Base-by-base conservation (phyloP, 441 rosid genomes). In the Gossypium aridum region DNA sequence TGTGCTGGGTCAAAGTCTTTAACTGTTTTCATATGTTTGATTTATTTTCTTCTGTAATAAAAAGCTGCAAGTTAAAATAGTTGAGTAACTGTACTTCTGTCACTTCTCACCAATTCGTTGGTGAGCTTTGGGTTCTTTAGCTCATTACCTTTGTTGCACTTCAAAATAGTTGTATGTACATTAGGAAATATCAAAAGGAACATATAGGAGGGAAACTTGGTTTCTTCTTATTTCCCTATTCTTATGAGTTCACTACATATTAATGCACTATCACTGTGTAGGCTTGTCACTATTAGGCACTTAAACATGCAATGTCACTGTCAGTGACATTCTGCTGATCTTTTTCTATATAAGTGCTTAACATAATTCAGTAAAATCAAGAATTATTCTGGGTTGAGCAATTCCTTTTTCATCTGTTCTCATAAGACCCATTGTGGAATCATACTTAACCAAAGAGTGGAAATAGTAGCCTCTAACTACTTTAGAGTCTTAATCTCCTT, bases 221-320 rank as follows among this genome's bases (percentile, higher is more conserved):
- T 66, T 66, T 20, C 34, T 45, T 43, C 71, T 17, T 64, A 22
- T 66, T 65, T 65, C 8, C 55, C 22, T 20, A 12, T 43, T 53
- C 9, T 4, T 22, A 10, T 65, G 19, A 3, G 70, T 65, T 8
- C 31, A 65, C 55, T 20, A 13, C 34, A 65, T 20, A 13, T 65
- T 20, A 65, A 39, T 65, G 70, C 70, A 65, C 4, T 39, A 64
- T 64, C 54, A 19, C 25, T 1, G 0, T 39, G 51, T 39, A 64
- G 54, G 28, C 17, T 22, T 65, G 55, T 43, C 55, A 13, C 31
- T 37, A 37, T 39, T 19, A 19, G 34, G 55, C 25, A 45, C 34
- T 66, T 45, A 66, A 66, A 66, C 71, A 66, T 10, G 10, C 71
- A 49, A 45, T 45, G 14, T 64, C 43, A 9, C 93, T 87, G 47